Conservation (phyloP, 805 yeast genomes). For the Metschnikowia santaceciliae region DNA sequence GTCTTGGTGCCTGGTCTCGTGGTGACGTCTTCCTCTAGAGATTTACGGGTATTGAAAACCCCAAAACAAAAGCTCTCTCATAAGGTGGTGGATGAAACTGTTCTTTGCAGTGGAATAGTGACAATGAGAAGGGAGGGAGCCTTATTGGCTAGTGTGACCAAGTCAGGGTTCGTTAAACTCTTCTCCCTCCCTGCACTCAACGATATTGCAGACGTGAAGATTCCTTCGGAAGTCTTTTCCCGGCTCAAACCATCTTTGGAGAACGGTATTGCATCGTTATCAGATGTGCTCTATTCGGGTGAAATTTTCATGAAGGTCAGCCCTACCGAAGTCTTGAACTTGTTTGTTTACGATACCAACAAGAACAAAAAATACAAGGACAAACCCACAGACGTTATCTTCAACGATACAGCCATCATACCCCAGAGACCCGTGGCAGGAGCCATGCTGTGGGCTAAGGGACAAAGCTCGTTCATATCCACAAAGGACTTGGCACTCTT, state of each 20-base stretch:
- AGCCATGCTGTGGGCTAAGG: constrained; percentile 82
- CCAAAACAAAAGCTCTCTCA: constrained; percentile 63
- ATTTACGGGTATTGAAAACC: constrained; percentile 57
- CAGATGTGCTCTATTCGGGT: constrained; percentile 45
- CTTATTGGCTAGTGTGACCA: constrained; percentile 42
- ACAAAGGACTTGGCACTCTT: constrained; percentile 59
- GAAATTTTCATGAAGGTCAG: constrained; percentile 56
- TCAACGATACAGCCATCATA: constrained; percentile 60
- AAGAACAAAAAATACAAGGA: constrained; percentile 20
- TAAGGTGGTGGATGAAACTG: constrained; percentile 50
- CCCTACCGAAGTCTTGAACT: constrained; percentile 39
- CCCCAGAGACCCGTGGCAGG: constrained; percentile 81
- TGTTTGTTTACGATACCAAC: constrained; percentile 21
- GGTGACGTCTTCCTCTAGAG: constrained; percentile 51
- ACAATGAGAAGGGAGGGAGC: constrained; percentile 42
- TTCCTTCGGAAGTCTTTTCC: constrained; percentile 28
- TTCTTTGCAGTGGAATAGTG: constrained; percentile 50
- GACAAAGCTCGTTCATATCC: constrained; percentile 56
- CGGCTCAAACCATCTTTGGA: constrained; percentile 22
- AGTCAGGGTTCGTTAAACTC: constrained; percentile 45
- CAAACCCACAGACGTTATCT: constrained; percentile 52
- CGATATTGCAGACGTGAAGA: constrained; percentile 48
- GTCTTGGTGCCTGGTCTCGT: constrained; percentile 58
- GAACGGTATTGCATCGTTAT: constrained; percentile 19
- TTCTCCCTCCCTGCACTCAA: constrained; percentile 59